Evolutionary conservation across 768 basidiomycete genomes (phyloP).

Genomic region (Kwoniella dejecticola): DNA sequence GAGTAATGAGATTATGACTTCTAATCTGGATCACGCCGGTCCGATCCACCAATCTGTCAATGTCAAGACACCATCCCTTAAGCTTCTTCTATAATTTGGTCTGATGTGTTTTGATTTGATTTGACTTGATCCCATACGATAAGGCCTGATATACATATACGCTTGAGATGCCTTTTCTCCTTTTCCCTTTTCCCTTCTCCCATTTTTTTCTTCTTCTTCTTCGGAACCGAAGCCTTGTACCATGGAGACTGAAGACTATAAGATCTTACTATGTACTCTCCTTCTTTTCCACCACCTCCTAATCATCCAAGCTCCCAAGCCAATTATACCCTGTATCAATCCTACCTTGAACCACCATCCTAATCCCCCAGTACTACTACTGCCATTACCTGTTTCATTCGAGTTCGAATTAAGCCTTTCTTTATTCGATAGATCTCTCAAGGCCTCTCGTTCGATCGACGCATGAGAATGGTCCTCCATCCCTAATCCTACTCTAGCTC

Average conservation of each 20-base stretch:
- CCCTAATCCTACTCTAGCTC: background rate
- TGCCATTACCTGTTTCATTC: background rate
- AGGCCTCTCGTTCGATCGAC: slow-evolving; percentile 8
- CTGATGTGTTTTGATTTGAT: background rate
- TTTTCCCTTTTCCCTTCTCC: background rate
- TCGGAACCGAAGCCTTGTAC: no score
- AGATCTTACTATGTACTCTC: slow-evolving; percentile 18
- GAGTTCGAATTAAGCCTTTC: background rate
- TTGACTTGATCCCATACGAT: background rate
- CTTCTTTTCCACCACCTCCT: slow-evolving; percentile 21
- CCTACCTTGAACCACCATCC: slow-evolving; percentile 16
- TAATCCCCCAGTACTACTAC: background rate
- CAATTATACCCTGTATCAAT: slow-evolving; percentile 19
- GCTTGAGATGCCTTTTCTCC: no score
- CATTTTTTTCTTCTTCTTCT: background rate
- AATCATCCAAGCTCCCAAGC: background rate
- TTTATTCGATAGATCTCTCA: slow-evolving; percentile 15
- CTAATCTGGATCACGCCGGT: no score
- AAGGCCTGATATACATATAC: no score
- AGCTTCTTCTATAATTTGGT: background rate
- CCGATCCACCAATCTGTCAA: no score
- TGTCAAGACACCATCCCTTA: no score
- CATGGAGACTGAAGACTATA: slow-evolving; percentile 6
- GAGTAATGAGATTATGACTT: no score
- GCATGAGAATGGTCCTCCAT: slow-evolving; percentile 17